Percentiles rank a stretch among this genome's conserved stretches.
Evolutionary conservation across 495 filamentous ascomycete genomes (phyloP).

Genomic region (Aspergillus carlsbadensis): DNA sequence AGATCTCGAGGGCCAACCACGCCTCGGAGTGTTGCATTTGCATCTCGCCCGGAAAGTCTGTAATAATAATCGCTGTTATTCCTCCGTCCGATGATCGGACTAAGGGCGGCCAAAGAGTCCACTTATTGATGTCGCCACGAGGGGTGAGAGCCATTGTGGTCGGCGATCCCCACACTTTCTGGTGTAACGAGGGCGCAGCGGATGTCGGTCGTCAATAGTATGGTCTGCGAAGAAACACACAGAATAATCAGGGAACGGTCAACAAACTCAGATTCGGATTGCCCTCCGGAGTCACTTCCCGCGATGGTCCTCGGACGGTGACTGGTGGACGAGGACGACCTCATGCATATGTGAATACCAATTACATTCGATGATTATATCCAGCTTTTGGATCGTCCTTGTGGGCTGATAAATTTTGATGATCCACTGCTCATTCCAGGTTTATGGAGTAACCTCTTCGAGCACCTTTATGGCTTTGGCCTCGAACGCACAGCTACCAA

Average conservation of each 20-base stretch:
- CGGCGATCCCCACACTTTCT: background rate
- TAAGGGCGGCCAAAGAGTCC: background rate
- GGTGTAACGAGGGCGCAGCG: background rate
- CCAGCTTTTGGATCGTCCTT: background rate
- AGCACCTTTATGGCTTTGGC: no score
- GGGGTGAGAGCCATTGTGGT: background rate
- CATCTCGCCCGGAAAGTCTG: background rate
- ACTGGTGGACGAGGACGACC: background rate
- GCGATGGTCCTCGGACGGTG: background rate
- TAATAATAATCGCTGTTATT: background rate
- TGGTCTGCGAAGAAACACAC: background rate
- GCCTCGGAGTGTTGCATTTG: background rate
- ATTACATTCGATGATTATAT: background rate
- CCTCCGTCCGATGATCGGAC: conserved; percentile 7
- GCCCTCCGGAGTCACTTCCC: no score
- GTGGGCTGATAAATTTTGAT: background rate
- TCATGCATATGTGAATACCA: background rate
- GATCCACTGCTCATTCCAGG: background rate
- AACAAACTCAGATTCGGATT: no score
- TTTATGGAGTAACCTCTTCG: no score
- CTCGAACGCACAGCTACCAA: no score
- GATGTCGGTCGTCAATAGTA: background rate
- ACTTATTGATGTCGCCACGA: background rate
- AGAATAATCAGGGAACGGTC: no score
- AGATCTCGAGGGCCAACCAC: background rate